These are phyloP conservation scores for Plasmopara halstedii DNA, from an alignment of 352 stramenopile genomes.

Conservation along the genomic window DNA sequence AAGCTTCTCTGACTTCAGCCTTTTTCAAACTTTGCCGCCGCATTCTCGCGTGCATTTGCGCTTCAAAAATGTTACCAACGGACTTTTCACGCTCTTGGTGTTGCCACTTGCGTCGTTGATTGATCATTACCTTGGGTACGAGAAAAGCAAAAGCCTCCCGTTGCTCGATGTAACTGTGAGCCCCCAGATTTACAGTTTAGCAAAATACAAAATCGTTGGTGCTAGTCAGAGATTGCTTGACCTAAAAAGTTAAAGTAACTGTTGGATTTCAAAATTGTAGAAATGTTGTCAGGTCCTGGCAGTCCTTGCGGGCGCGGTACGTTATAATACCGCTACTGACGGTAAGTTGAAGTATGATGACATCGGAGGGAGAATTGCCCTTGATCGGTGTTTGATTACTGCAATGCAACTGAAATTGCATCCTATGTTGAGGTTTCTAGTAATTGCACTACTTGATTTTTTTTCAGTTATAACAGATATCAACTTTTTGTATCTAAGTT, in stretches of 20 bases:
- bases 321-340: not conserved
- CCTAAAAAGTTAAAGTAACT: not conserved
- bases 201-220: not conserved
- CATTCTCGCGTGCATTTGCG: constrained; percentile 22
- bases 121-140: constrained; percentile 16
- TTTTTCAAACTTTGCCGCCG: constrained; percentile 24
- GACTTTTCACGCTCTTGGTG: constrained; percentile 12
- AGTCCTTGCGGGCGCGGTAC: constrained; percentile 1
- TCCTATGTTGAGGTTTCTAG: too few species aligned
- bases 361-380: constrained; percentile 2
- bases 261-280: not conserved
- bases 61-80: constrained; percentile 21
- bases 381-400: too few species aligned
- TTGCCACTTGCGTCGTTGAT: constrained; percentile 8
- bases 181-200: constrained; percentile 14
- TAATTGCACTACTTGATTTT: too few species aligned
- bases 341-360: constrained; percentile 9
- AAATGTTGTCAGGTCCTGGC: constrained; percentile 7
- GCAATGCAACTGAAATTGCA: too few species aligned
- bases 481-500: too few species aligned
- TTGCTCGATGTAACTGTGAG: constrained; percentile 19
- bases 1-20: not conserved
- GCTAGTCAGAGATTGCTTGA: too few species aligned
- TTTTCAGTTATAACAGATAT: too few species aligned
- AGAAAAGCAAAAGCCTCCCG: constrained; percentile 27